Conservation (phyloP, 306 rosid species). For the Begonia loranthoides region DNA sequence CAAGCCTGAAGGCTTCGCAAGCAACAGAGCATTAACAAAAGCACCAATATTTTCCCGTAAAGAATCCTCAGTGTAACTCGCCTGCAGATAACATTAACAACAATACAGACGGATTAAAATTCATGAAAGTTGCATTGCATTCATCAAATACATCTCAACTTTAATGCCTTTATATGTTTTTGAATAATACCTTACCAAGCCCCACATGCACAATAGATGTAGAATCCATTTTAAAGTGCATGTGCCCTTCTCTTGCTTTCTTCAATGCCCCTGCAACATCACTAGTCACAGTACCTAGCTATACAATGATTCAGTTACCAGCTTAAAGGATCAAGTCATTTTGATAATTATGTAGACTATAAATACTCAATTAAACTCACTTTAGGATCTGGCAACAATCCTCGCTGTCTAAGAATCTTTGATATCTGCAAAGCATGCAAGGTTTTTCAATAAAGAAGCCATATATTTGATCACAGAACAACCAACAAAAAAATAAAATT, state of each 20-base stretch:
- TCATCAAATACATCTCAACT: too few relatives aligned
- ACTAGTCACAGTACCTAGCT: slow-evolving; percentile 89
- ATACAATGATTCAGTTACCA: slow-evolving; percentile 10
- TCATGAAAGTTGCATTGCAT: slow-evolving; percentile 1
- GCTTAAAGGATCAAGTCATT: too few relatives aligned
- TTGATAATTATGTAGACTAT: too few relatives aligned
- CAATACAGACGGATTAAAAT: slow-evolving; percentile 3
- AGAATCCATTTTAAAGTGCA: slow-evolving; percentile 90
- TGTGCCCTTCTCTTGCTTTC: slow-evolving; percentile 68
- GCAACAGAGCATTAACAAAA: slow-evolving; percentile 73
- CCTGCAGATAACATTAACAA: slow-evolving; percentile 34
- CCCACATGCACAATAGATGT: slow-evolving; percentile 82
- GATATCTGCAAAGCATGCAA: slow-evolving; percentile 52
- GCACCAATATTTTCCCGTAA: slow-evolving; percentile 92
- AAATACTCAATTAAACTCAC: slow-evolving; percentile 26
- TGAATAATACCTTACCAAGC: slow-evolving; percentile 64
- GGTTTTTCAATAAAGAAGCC: slow-evolving; percentile 15
- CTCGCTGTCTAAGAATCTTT: slow-evolving; percentile 84
- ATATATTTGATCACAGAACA: slow-evolving; percentile 8
- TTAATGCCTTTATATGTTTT: too few relatives aligned
- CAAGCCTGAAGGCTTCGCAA: slow-evolving; percentile 78
- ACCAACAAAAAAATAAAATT: slow-evolving; percentile 6
- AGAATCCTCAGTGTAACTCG: slow-evolving; percentile 56
- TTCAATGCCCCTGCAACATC: slow-evolving; percentile 77
- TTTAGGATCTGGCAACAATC: slow-evolving; percentile 90